These are phyloP conservation scores for Macrophomina phaseolina DNA, from an alignment of 2,329 filamentous ascomycete genomes.

Conservation along the genomic window DNA sequence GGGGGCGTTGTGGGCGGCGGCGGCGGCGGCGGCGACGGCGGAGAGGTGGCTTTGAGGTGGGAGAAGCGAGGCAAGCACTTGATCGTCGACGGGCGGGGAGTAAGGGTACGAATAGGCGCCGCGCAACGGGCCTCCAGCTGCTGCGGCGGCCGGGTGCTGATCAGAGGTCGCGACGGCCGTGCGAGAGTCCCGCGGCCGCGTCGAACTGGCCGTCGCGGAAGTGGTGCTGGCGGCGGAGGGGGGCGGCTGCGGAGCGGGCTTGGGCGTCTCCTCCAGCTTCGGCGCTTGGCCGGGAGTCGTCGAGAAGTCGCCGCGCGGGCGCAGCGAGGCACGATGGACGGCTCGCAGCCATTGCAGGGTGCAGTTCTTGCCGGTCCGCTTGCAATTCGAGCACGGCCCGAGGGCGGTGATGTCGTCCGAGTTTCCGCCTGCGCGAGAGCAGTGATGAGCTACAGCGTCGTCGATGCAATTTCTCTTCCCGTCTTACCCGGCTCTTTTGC, in stretches of 20 bases:
- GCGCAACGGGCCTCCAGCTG: background rate
- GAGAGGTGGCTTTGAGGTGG: background rate
- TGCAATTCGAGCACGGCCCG: constrained; percentile 50
- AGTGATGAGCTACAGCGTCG: constrained; percentile 1
- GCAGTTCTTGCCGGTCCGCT: constrained; percentile 51
- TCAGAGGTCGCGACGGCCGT: background rate
- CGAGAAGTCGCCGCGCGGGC: constrained; percentile 9
- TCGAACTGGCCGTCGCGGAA: background rate
- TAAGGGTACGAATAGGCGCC: constrained; percentile 16
- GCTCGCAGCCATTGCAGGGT: constrained; percentile 52
- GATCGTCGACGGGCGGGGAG: constrained; percentile 20
- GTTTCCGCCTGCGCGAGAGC: constrained; percentile 28
- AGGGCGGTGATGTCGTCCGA: constrained; percentile 43
- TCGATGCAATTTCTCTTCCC: background rate
- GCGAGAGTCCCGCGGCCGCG: background rate
- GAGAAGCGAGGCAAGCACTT: background rate
- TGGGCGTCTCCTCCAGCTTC: constrained; percentile 1
- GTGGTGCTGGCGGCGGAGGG: background rate
- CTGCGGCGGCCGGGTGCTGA: background rate
- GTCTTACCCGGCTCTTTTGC: constrained; percentile 35
- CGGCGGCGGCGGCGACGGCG: background rate
- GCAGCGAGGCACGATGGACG: constrained; percentile 18
- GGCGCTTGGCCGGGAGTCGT: background rate
- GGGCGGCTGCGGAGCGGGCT: background rate
- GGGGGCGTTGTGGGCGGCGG: background rate